These are phyloP conservation scores for Pueraria montana DNA, from an alignment of 306 rosid species.

Conservation along the genomic window DNA sequence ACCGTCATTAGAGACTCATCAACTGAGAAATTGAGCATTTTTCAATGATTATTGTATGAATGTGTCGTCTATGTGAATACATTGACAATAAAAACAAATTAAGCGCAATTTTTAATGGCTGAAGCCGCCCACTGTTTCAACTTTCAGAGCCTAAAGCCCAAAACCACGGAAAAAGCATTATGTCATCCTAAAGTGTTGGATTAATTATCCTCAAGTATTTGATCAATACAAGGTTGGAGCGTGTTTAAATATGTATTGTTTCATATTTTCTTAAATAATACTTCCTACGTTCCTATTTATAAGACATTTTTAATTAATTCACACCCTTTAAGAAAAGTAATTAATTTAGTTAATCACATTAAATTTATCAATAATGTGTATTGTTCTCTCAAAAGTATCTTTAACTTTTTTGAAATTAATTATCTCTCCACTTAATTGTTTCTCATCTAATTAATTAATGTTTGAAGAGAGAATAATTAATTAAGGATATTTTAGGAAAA, in stretches of 20 bases:
- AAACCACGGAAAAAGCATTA: constrained; percentile 51
- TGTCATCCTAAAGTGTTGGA: constrained; percentile 45
- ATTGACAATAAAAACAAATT: not conserved
- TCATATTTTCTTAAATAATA: not conserved
- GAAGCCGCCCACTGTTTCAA: constrained; percentile 63
- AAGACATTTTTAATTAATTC: too few relatives aligned
- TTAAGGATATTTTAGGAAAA: too few relatives aligned
- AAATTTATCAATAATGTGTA: too few relatives aligned
- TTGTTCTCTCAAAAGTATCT: too few relatives aligned
- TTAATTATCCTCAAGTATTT: constrained; percentile 21
- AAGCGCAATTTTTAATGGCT: constrained; percentile 34
- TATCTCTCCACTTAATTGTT: too few relatives aligned
- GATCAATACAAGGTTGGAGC: constrained; percentile 38
- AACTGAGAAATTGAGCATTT: constrained; percentile 30
- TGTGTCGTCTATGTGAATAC: constrained; percentile 4
- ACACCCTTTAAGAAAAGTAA: too few relatives aligned
- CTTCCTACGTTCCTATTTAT: too few relatives aligned
- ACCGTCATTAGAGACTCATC: too few relatives aligned
- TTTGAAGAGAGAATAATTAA: too few relatives aligned
- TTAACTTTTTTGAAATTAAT: too few relatives aligned
- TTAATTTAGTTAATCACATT: too few relatives aligned
- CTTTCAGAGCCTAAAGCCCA: constrained; percentile 40
- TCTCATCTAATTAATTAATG: too few relatives aligned
- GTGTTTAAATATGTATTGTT: constrained; percentile 8
- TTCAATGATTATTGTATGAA: constrained; percentile 16